phyloP scores from a whole-genome alignment of 2,329 filamentous ascomycete genomes.

The Calonectria hongkongensis region DNA sequence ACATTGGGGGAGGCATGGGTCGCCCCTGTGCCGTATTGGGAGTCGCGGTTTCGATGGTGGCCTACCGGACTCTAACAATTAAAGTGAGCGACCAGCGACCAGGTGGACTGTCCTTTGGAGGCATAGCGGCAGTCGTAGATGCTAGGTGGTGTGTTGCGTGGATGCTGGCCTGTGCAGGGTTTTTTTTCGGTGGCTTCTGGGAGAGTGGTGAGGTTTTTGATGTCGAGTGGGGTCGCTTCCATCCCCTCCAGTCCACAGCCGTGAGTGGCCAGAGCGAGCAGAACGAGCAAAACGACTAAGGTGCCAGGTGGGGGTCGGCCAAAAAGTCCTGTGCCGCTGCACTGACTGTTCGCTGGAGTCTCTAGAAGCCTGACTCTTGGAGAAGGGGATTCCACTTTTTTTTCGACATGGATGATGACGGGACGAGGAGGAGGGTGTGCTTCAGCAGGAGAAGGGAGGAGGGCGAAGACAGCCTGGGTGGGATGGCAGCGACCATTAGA shows the following conservation, averaged over 20 bases:
- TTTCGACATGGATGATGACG: constrained; percentile 21
- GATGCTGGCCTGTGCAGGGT: constrained; percentile 37
- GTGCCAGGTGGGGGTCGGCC: constrained; percentile 28
- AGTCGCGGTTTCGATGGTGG: constrained; percentile 10
- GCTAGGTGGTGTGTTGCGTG: constrained; percentile 31
- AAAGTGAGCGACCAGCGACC: constrained; percentile 35
- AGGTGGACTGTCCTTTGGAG: constrained; percentile 40
- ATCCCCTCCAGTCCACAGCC: constrained; percentile 26
- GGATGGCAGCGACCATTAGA: constrained; percentile 10
- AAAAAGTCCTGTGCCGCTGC: constrained; percentile 35
- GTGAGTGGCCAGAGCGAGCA: constrained; percentile 29
- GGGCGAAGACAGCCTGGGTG: neutral
- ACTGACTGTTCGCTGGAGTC: constrained; percentile 37
- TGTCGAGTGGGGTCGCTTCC: constrained; percentile 33
- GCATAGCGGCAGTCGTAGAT: constrained; percentile 30
- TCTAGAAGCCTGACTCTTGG: constrained; percentile 37
- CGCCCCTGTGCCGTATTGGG: constrained; percentile 24
- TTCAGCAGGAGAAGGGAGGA: neutral
- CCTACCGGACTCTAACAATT: constrained; percentile 25
- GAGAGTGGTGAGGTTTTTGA: constrained; percentile 38
- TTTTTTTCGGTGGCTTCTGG: constrained; percentile 34
- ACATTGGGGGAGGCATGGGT: constrained; percentile 21
- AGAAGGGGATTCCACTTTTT: constrained; percentile 26
- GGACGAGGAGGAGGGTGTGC: constrained; percentile 17
- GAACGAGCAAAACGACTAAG: constrained; percentile 9